Conservation (phyloP, 176 grass and related monocot genomes). For the Pontederia crassipes region DNA sequence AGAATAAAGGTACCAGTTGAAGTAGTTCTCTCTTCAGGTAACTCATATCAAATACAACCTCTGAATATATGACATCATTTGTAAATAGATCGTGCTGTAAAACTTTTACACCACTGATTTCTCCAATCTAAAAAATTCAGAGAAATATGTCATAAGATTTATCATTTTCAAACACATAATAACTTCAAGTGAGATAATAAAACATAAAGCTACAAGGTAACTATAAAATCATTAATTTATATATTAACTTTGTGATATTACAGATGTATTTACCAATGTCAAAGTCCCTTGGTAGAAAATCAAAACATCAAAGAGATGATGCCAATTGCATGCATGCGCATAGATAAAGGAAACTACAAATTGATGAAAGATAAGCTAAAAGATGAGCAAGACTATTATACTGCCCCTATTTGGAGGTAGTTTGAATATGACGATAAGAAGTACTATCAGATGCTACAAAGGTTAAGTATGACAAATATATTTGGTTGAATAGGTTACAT, state of each 20-base stretch:
- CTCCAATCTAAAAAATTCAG: conserved; percentile 49
- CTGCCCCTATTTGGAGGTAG: too few species aligned
- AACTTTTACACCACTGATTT: conserved; percentile 86
- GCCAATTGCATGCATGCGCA: neutral
- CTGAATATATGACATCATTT: conserved; percentile 85
- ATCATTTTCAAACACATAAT: neutral
- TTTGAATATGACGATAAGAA: neutral
- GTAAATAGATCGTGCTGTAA: conserved; percentile 99
- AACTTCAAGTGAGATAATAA: neutral
- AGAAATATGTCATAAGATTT: neutral
- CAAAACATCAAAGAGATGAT: conserved; percentile 17
- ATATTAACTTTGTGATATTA: neutral
- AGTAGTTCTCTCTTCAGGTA: conserved; percentile 85
- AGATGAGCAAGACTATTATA: too few species aligned
- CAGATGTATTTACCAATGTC: conserved; percentile 6
- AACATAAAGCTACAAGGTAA: neutral
- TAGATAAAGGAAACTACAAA: too few species aligned
- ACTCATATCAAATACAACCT: conserved; percentile 94
- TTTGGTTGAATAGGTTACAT: neutral
- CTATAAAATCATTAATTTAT: neutral
- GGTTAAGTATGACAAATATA: neutral
- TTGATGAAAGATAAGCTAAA: too few species aligned
- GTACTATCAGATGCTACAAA: neutral
- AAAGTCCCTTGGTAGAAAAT: conserved; percentile 4
- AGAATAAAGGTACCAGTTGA: conserved; percentile 87